A percentile compares a stretch with the other conserved stretches of the same genome.
Conservation (phyloP, 192 early-diverging fungal genomes). For the Jimgerdemannia lactiflua region DNA sequence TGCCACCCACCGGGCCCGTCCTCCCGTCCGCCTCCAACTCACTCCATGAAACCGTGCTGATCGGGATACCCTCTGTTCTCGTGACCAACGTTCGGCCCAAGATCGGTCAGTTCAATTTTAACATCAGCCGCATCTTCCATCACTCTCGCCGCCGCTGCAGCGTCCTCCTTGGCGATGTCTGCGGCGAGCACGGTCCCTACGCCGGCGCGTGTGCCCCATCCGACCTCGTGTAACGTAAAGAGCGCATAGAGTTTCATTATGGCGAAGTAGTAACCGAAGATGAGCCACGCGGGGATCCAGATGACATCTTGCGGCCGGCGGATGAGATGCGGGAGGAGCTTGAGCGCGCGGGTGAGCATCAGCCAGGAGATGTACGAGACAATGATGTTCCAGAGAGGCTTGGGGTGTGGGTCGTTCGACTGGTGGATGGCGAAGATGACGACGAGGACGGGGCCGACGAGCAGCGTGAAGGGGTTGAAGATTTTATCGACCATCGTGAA, state of each 20-base stretch:
- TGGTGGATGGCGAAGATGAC: constrained; percentile 43
- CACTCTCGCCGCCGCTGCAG: constrained; percentile 20
- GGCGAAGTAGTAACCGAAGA: constrained; percentile 72
- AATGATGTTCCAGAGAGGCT: constrained; percentile 61
- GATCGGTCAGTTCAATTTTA: neutral
- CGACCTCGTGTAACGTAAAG: constrained; percentile 67
- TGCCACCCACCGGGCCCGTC: too few species aligned
- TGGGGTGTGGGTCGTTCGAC: constrained; percentile 21
- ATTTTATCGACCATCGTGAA: constrained; percentile 78
- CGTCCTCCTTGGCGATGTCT: constrained; percentile 34
- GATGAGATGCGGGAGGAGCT: constrained; percentile 64
- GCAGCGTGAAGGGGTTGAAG: constrained; percentile 68
- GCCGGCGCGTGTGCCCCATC: constrained; percentile 67
- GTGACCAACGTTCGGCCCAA: neutral
- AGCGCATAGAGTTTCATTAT: constrained; percentile 68
- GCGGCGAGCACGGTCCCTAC: constrained; percentile 36
- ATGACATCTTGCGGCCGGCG: constrained; percentile 62
- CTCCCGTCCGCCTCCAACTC: too few species aligned
- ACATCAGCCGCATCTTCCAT: constrained; percentile 3
- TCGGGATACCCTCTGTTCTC: too few species aligned
- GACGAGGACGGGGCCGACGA: constrained; percentile 61
- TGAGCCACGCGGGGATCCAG: constrained; percentile 59
- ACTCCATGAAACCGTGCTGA: too few species aligned
- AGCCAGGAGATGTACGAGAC: constrained; percentile 62
- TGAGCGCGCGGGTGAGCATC: constrained; percentile 60